Percentiles rank a stretch among this genome's conserved stretches.
Conservation (phyloP, 2,329 filamentous ascomycete species). For the Phialophora expanda region DNA sequence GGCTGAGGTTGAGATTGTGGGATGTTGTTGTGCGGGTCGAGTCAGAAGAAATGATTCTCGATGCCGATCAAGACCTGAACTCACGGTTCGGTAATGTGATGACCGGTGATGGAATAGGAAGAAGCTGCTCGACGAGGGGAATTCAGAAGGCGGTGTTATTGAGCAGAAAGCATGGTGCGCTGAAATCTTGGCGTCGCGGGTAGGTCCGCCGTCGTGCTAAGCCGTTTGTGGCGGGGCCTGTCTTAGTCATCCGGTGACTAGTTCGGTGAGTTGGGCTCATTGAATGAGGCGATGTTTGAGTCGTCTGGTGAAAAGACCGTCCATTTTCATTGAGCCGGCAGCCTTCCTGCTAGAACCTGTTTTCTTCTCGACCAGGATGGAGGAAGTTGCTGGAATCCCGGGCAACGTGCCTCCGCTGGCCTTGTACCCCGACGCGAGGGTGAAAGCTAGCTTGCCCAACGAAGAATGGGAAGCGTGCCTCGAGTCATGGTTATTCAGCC, state of each 20-base stretch:
- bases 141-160: neutral
- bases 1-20: conserved; percentile 31
- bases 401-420: conserved; percentile 70
- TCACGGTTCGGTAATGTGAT: conserved; percentile 80
- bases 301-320: neutral
- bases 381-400: conserved; percentile 26
- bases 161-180: neutral
- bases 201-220: neutral
- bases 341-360: neutral
- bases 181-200: neutral
- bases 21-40: conserved; percentile 38
- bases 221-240: neutral
- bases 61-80: conserved; percentile 82
- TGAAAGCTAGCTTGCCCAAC: conserved; percentile 69
- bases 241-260: neutral
- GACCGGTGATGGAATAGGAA: conserved; percentile 55
- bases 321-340: neutral
- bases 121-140: conserved; percentile 2
- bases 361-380: conserved; percentile 18
- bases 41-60: conserved; percentile 35
- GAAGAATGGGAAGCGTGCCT: conserved; percentile 79
- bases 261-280: too few relatives aligned
- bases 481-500: conserved; percentile 74
- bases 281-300: neutral
- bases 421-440: conserved; percentile 72